A percentile compares a stretch with the other conserved stretches of the same genome.
These are phyloP conservation scores for Tricholoma sp. DNA, from an alignment of 768 basidiomycete species.

Conservation along the genomic window DNA sequence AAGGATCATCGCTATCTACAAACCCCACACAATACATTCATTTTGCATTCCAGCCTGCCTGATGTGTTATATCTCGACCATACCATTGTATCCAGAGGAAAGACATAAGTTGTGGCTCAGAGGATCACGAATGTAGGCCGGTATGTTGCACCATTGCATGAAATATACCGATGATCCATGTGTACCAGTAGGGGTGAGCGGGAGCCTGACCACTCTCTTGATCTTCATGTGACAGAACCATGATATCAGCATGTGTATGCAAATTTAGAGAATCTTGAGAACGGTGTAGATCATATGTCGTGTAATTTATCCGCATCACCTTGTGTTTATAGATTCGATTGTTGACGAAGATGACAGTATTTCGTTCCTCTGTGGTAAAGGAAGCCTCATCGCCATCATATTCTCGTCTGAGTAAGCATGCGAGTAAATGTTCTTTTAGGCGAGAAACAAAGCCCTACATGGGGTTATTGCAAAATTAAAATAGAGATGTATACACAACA, in stretches of 20 bases:
- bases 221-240: no score
- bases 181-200: conserved; percentile 15
- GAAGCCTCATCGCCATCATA: conserved; percentile 10
- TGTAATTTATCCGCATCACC: no score
- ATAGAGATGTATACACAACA: no score
- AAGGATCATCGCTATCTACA: background rate
- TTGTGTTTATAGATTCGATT: conserved; percentile 4
- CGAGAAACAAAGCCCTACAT: no score
- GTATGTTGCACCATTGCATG: conserved; percentile 14
- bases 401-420: conserved; percentile 15
- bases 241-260: no score
- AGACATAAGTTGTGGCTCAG: no score
- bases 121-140: conserved; percentile 3
- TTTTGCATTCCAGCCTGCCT: conserved; percentile 19
- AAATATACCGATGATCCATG: conserved; percentile 18
- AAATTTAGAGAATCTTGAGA: no score
- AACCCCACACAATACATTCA: conserved; percentile 33
- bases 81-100: no score
- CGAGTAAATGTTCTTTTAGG: no score
- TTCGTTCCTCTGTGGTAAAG: conserved; percentile 11
- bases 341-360: conserved; percentile 12
- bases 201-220: no score
- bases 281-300: no score
- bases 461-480: no score
- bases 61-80: conserved; percentile 14